These are phyloP conservation scores for Strigomonas galati DNA, from an alignment of 208 protist genomes.

Conservation along the genomic window DNA sequence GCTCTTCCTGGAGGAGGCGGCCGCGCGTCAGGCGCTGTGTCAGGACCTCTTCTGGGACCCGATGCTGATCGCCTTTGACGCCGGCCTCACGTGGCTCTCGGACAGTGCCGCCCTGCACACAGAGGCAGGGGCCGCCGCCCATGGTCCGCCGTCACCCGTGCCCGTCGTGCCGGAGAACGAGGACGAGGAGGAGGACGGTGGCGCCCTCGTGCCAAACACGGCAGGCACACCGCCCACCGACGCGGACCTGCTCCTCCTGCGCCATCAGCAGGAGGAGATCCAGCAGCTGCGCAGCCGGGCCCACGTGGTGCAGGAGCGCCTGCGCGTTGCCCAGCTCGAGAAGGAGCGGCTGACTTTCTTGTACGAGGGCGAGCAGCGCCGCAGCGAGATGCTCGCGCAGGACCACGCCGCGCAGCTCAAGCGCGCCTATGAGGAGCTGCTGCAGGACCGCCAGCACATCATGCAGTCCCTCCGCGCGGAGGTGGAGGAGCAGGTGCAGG, in stretches of 20 bases:
- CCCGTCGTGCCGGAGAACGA: not conserved
- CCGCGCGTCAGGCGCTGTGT: constrained; percentile 53
- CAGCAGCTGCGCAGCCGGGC: constrained; percentile 28
- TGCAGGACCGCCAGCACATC: constrained; percentile 63
- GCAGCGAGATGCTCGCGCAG: constrained; percentile 51
- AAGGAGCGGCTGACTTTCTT: constrained; percentile 43
- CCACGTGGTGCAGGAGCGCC: constrained; percentile 41
- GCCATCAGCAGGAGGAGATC: constrained; percentile 51
- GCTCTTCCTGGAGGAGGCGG: constrained; percentile 38
- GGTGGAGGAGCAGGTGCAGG: constrained; percentile 66
- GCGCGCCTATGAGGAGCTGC: constrained; percentile 65
- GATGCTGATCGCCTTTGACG: constrained; percentile 83
- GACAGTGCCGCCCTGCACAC: constrained; percentile 32
- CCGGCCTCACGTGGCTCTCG: constrained; percentile 74
- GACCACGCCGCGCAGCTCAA: constrained; percentile 69
- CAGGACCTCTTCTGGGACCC: constrained; percentile 77
- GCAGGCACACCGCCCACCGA: constrained; percentile 38
- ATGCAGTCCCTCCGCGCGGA: constrained; percentile 60
- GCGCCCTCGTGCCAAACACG: constrained; percentile 16
- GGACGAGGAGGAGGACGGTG: not conserved
- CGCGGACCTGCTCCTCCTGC: constrained; percentile 51
- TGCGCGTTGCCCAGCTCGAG: constrained; percentile 40
- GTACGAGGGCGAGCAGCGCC: constrained; percentile 58
- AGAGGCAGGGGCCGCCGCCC: constrained; percentile 5
- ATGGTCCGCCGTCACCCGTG: constrained; percentile 13